These are phyloP conservation scores for Silene conica DNA, from an alignment of 148 eudicot genomes.

Conservation along the genomic window DNA sequence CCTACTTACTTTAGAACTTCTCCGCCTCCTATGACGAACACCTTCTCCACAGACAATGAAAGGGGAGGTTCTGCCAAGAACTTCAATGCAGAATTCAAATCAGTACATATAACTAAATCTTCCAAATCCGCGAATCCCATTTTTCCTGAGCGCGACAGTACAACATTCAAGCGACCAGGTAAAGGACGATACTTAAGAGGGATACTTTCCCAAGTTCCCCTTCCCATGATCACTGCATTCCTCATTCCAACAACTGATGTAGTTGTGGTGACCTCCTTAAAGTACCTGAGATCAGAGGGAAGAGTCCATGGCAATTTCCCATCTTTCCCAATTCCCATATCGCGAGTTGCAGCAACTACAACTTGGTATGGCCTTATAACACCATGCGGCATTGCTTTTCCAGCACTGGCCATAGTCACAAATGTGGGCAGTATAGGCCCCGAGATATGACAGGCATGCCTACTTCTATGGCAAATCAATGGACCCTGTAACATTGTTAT, in stretches of 20 bases:
- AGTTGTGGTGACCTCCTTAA: constrained; percentile 62
- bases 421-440: background rate
- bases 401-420: background rate
- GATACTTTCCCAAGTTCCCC: constrained; percentile 91
- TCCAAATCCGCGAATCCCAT: constrained; percentile 40
- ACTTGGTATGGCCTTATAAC: constrained; percentile 49
- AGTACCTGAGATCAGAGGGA: constrained; percentile 72
- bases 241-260: constrained; percentile 57
- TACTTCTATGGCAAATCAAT: constrained; percentile 4
- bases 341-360: constrained; percentile 80
- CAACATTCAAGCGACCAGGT: constrained; percentile 75
- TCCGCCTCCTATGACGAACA: constrained; percentile 85
- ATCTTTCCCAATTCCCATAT: constrained; percentile 88
- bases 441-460: background rate
- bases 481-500: constrained; percentile 18
- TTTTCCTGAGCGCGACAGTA: constrained; percentile 62
- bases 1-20: constrained; percentile 57
- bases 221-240: constrained; percentile 92
- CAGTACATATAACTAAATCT: constrained; percentile 59
- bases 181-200: constrained; percentile 62
- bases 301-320: constrained; percentile 84
- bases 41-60: constrained; percentile 52
- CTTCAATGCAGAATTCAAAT: constrained; percentile 55
- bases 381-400: background rate
- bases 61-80: constrained; percentile 55